Conservation (phyloP, 164 flowering plant genomes). For the Paratinospora sagittata region DNA sequence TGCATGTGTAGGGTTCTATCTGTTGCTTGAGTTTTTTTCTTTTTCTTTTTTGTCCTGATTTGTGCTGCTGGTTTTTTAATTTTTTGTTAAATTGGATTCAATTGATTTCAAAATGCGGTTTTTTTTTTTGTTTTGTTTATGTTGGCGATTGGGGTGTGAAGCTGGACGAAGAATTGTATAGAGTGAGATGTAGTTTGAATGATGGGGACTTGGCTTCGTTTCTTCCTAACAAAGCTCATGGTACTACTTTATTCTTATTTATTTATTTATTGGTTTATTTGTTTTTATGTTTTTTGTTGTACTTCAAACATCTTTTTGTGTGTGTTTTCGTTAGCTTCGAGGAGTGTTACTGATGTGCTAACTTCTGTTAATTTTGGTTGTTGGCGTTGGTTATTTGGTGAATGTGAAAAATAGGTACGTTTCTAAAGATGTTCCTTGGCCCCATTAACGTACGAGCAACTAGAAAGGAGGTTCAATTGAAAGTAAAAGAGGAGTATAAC, state of each 20-base stretch:
- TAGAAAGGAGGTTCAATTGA: constrained; percentile 75
- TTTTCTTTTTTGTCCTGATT: no score
- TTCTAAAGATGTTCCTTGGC: constrained; percentile 86
- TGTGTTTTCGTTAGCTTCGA: background rate
- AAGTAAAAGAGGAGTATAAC: constrained; percentile 96
- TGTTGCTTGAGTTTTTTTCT: no score
- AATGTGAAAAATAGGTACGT: constrained; percentile 38
- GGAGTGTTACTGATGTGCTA: no score
- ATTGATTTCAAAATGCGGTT: background rate
- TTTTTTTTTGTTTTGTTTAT: background rate
- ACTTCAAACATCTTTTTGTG: background rate
- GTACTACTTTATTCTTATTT: constrained; percentile 12
- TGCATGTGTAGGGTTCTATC: no score
- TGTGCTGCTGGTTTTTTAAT: no score
- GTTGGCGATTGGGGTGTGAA: constrained; percentile 7
- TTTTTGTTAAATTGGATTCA: background rate
- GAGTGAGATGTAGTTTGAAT: constrained; percentile 30
- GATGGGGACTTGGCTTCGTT: constrained; percentile 45
- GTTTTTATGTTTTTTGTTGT: no score
- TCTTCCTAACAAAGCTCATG: constrained; percentile 44
- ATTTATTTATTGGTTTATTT: no score
- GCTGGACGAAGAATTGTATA: constrained; percentile 39
- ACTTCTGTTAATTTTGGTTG: no score
- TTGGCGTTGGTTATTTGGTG: no score
- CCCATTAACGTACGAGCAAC: constrained; percentile 87